Percentiles rank a stretch among this genome's conserved stretches.
These are phyloP conservation scores for Coccomyxa subellipsoidea DNA, from an alignment of 163 green algal genomes.

Conservation along the genomic window DNA sequence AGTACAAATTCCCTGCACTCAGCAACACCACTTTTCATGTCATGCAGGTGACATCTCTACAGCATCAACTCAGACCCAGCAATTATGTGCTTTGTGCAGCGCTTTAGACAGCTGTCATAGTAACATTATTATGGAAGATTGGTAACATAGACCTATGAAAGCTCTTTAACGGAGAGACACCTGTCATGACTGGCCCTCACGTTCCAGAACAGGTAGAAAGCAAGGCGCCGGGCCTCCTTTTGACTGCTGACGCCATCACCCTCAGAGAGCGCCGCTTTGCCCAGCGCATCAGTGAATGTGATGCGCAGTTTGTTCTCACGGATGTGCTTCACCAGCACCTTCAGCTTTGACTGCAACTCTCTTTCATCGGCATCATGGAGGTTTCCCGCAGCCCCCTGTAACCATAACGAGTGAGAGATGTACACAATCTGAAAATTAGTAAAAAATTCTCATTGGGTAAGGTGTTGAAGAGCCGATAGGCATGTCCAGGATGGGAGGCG, in stretches of 20 bases:
- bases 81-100: too few species aligned
- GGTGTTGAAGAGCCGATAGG: not conserved
- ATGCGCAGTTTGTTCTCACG: constrained; percentile 32
- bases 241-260: constrained; percentile 34
- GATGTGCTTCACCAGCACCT: constrained; percentile 29
- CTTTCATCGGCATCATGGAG: not conserved
- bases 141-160: too few species aligned
- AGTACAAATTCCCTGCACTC: constrained; percentile 27
- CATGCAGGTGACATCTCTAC: not conserved
- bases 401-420: too few species aligned
- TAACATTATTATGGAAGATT: too few species aligned
- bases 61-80: too few species aligned
- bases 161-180: not conserved
- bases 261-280: constrained; percentile 15
- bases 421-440: too few species aligned
- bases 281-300: constrained; percentile 30
- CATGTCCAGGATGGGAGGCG: not conserved
- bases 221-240: constrained; percentile 62
- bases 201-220: constrained; percentile 56
- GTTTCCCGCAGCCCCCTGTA: not conserved
- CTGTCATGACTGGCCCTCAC: constrained; percentile 32
- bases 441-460: not conserved
- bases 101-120: too few species aligned
- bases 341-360: not conserved
- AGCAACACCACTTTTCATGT: not conserved